phyloP scores from a whole-genome alignment of 371 early-diverging fungal species.

The Mucor indicus region DNA sequence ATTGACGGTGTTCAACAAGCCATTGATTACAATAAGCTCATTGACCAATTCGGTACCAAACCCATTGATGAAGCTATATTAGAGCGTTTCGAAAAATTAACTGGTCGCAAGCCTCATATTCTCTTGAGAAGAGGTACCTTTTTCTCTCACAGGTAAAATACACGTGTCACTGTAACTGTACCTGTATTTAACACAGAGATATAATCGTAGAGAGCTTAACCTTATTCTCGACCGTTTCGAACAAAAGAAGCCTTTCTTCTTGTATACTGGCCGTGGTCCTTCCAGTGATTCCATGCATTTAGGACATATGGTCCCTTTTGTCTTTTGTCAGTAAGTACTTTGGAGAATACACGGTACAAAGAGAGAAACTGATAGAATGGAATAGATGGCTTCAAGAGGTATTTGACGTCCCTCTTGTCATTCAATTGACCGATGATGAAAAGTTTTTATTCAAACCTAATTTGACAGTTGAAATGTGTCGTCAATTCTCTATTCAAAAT shows the following conservation, averaged over 20 bases:
- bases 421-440: slow-evolving; percentile 99
- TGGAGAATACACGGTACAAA: neutral
- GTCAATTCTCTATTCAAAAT: slow-evolving; percentile 81
- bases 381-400: slow-evolving; percentile 94
- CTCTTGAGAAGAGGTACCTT: slow-evolving; percentile 93
- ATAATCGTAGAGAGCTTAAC: slow-evolving; percentile 76
- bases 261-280: slow-evolving; percentile 99
- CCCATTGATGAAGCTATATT: slow-evolving; percentile 77
- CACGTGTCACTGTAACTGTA: neutral
- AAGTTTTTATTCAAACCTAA: slow-evolving; percentile 98
- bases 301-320: slow-evolving; percentile 98
- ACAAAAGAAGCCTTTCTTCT: slow-evolving; percentile 95
- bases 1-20: slow-evolving; percentile 84
- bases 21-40: slow-evolving; percentile 96
- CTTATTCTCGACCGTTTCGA: slow-evolving; percentile 88
- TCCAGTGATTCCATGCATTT: slow-evolving; percentile 96
- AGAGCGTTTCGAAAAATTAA: slow-evolving; percentile 81
- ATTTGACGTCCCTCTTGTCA: slow-evolving; percentile 95
- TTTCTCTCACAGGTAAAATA: slow-evolving; percentile 91
- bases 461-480: slow-evolving; percentile 85
- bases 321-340: slow-evolving; percentile 90
- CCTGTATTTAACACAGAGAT: neutral
- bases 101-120: slow-evolving; percentile 84
- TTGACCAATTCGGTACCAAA: slow-evolving; percentile 94
- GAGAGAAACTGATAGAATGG: neutral